Base-by-base conservation (phyloP, 2,329 filamentous ascomycete species). In the Phaeophleospora eucalypticola region DNA sequence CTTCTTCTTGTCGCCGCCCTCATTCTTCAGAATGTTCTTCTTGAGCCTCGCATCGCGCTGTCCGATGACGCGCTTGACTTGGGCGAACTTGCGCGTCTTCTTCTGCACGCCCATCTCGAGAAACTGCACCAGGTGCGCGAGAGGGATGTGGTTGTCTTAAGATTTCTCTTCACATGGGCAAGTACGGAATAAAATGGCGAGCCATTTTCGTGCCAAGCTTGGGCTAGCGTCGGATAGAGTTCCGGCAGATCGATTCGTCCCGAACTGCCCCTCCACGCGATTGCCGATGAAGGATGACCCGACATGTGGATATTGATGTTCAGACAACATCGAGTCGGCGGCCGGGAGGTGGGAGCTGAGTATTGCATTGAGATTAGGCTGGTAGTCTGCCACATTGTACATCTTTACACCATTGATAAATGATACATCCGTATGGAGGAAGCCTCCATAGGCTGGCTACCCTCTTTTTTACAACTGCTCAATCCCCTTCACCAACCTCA, bases 61-160 rank as follows among this genome's bases (percentile, higher is more conserved):
- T 40, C 87, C 84, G 59, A 96, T 89, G 43, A 95, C 74, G 58
- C 88, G 79, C 75, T 95, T 94, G 64, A 89, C 82, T 70, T 81
- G 57, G 29, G 83, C 91, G 68, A 95, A 97, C 74, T 96, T 96
- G 74, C 90, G 83, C 43, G 88, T 95, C 68, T 84, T 88, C 75
- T 95, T 95, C 54, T 84, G 81, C 58, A 89, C 81, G 71, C 89
- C 90, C 91, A 96, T 96, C 29, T 18, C 32, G 27, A 17, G 16
- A 34, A 29, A 12, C 7, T n/a, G 24, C 6, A 15, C 14, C 15
- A 8, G 40, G 17, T 24, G 15, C 27, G 20, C n/a, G 9, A 20
- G 40, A 35, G 29, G 27, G 20, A 34, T 42, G 40, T 16, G 16
- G 40, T 35, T 19, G 40, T 42, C 27, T 42, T 42, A 34, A 42